Conservation (phyloP, 768 basidiomycete species). For the Steccherinum ochraceum region DNA sequence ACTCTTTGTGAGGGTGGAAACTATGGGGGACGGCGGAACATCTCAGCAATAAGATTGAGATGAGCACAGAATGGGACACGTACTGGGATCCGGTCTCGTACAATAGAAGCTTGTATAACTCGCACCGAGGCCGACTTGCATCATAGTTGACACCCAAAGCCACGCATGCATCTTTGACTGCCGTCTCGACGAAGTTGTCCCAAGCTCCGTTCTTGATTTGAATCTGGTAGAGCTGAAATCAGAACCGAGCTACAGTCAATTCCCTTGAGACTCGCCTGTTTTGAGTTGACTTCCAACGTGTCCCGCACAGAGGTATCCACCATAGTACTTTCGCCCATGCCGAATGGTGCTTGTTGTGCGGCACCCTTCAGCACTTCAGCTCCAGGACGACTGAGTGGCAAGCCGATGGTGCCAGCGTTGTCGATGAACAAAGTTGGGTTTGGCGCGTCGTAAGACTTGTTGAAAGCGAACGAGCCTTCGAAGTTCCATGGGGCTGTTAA, state of each 20-base stretch:
- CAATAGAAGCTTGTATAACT: constrained; percentile 42
- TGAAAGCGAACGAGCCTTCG: constrained; percentile 18
- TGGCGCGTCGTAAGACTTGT: constrained; percentile 24
- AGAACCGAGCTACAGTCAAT: not conserved
- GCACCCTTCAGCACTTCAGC: constrained; percentile 30
- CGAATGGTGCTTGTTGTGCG: constrained; percentile 37
- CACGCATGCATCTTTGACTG: constrained; percentile 26
- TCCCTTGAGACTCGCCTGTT: constrained; percentile 10
- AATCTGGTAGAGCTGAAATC: not conserved
- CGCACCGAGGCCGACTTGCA: constrained; percentile 25
- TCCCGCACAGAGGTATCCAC: constrained; percentile 39
- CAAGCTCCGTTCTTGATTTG: constrained; percentile 30
- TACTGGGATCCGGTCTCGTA: constrained; percentile 46
- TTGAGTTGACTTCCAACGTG: constrained; percentile 46
- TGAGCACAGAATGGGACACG: constrained; percentile 24
- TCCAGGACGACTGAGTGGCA: constrained; percentile 35
- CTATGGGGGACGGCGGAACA: constrained; percentile 17
- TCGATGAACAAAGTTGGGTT: constrained; percentile 36
- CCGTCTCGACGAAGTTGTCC: constrained; percentile 26
- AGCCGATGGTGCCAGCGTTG: constrained; percentile 34
- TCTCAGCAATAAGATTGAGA: constrained; percentile 23
- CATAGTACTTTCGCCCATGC: constrained; percentile 35
- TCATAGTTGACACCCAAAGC: constrained; percentile 30
- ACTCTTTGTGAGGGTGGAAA: not conserved
- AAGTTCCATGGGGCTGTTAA: not conserved